These are phyloP conservation scores for Zygosaccharomyces rouxii DNA, from an alignment of 805 yeast species.

Conservation along the genomic window DNA sequence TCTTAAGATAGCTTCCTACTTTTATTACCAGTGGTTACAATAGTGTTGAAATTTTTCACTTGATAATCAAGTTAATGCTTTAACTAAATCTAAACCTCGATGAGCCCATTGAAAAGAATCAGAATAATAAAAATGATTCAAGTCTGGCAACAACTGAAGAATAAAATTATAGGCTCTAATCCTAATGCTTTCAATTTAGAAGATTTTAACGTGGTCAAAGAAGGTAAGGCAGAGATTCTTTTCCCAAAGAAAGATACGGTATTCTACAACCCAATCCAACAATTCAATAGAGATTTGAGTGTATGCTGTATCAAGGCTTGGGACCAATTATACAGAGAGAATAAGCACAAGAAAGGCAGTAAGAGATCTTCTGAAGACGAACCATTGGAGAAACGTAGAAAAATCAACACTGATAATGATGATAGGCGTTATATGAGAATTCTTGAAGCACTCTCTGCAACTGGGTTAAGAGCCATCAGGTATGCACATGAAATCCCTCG, in stretches of 20 bases:
- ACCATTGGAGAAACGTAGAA: constrained; percentile 25
- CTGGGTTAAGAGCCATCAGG: constrained; percentile 90
- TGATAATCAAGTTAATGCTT: neutral
- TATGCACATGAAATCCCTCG: constrained; percentile 88
- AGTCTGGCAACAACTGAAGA: constrained; percentile 24
- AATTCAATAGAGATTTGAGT: constrained; percentile 89
- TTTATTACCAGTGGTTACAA: neutral
- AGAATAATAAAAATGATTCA: constrained; percentile 21
- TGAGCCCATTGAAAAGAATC: neutral
- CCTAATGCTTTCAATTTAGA: constrained; percentile 25
- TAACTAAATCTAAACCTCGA: constrained; percentile 2
- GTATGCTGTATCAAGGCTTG: constrained; percentile 83
- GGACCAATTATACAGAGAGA: constrained; percentile 53
- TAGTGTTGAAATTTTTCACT: constrained; percentile 2
- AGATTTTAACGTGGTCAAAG: constrained; percentile 46
- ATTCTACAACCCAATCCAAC: constrained; percentile 94
- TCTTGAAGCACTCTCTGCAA: constrained; percentile 88
- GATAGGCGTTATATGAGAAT: constrained; percentile 54
- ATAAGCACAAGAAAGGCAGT: constrained; percentile 26
- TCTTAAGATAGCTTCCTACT: neutral
- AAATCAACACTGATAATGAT: constrained; percentile 25
- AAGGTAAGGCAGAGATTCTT: constrained; percentile 80
- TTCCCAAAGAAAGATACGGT: constrained; percentile 80
- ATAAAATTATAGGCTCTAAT: constrained; percentile 8
- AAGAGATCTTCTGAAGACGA: constrained; percentile 10